Conservation (phyloP, 768 basidiomycete genomes). For the Mycena olivaceomarginata region DNA sequence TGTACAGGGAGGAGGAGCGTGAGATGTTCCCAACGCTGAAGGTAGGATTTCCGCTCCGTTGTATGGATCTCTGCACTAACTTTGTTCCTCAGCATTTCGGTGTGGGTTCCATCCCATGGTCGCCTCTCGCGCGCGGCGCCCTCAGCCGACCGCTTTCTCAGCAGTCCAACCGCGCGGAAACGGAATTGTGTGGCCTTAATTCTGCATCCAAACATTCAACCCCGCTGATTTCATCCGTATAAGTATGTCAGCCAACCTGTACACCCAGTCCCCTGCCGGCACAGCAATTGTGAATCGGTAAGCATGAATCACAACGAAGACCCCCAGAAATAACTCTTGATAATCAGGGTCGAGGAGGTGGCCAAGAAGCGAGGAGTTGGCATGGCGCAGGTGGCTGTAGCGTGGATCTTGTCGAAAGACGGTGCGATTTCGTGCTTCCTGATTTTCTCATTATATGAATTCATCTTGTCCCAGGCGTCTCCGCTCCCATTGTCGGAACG, state of each 20-base stretch:
- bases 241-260: background rate
- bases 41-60: background rate
- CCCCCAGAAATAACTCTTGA: no score
- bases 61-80: background rate
- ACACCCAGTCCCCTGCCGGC: background rate
- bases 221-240: no score
- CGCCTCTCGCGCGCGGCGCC: slow-evolving; percentile 58
- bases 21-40: slow-evolving; percentile 2
- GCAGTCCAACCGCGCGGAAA: slow-evolving; percentile 51
- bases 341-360: slow-evolving; percentile 63
- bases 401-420: slow-evolving; percentile 64
- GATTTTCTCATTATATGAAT: background rate
- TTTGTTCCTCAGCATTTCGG: slow-evolving; percentile 51
- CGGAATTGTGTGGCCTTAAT: background rate
- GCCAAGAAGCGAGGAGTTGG: slow-evolving; percentile 63
- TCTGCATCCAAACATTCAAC: no score
- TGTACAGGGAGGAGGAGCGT: background rate
- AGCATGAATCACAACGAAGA: no score
- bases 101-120: slow-evolving; percentile 63
- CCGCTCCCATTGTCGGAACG: background rate
- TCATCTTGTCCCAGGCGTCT: background rate
- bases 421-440: slow-evolving; percentile 32
- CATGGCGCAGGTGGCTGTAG: slow-evolving; percentile 70
- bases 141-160: slow-evolving; percentile 54
- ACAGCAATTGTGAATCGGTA: background rate